Evolutionary conservation across 2,329 filamentous ascomycete species (phyloP).

Genomic region (Sarocladiaceae sp.): DNA sequence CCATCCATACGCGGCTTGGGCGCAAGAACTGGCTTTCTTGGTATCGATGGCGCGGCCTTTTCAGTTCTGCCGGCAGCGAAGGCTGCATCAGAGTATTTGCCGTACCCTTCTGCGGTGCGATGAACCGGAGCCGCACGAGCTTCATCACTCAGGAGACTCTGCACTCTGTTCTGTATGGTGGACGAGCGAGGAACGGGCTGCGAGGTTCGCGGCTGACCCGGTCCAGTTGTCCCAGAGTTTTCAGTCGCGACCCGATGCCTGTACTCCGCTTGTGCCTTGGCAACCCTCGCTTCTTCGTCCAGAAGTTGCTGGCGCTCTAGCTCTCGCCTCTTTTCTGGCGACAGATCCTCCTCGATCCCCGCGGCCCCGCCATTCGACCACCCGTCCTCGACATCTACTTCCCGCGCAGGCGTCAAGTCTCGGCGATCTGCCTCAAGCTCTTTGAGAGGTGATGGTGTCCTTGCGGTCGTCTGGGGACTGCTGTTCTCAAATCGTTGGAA

Average conservation of each 20-base stretch:
- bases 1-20: conserved; percentile 21
- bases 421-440: conserved; percentile 39
- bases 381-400: conserved; percentile 60
- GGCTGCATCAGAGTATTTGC: conserved; percentile 65
- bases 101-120: conserved; percentile 80
- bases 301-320: conserved; percentile 74
- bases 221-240: conserved; percentile 19
- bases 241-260: conserved; percentile 61
- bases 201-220: conserved; percentile 32
- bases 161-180: conserved; percentile 89
- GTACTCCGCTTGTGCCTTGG: conserved; percentile 83
- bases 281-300: conserved; percentile 86
- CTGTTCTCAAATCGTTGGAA: conserved; percentile 82
- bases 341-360: conserved; percentile 56
- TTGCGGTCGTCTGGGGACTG: conserved; percentile 21
- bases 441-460: conserved; percentile 44
- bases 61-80: conserved; percentile 29
- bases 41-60: conserved; percentile 36
- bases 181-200: conserved; percentile 58
- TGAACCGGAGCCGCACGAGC: conserved; percentile 50
- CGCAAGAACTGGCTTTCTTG: conserved; percentile 43
- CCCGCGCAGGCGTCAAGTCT: conserved; percentile 64
- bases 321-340: conserved; percentile 85
- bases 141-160: conserved; percentile 76
- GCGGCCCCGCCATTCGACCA: conserved; percentile 53